Conservation (phyloP, 1,284 basidiomycete genomes). For the Singerocomus inundabilis region DNA sequence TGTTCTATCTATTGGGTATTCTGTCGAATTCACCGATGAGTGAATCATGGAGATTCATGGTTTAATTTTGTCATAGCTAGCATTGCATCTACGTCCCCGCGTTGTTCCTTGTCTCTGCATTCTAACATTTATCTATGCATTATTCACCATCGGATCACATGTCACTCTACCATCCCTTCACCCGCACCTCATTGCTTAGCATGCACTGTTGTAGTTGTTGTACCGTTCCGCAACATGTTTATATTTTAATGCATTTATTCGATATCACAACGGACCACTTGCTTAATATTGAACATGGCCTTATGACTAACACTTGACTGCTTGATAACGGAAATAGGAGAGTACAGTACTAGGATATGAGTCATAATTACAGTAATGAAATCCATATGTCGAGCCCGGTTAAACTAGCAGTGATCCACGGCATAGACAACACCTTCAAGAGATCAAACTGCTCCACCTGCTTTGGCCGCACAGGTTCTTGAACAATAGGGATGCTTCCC, state of each 20-base stretch:
- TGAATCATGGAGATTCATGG: constrained; percentile 5
- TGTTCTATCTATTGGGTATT: constrained; percentile 25
- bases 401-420: not conserved
- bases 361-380: constrained; percentile 22
- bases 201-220: not conserved
- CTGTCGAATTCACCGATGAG: constrained; percentile 7
- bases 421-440: not conserved
- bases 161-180: not conserved
- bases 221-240: constrained; percentile 1
- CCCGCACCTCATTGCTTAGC: not conserved
- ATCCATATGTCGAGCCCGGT: not conserved
- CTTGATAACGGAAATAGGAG: constrained; percentile 5
- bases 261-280: too few species aligned
- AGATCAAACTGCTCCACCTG: constrained; percentile 19
- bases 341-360: constrained; percentile 18
- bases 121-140: not conserved
- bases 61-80: constrained; percentile 4
- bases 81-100: not conserved
- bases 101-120: not conserved
- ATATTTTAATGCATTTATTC: not conserved
- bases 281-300: not conserved
- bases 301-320: not conserved
- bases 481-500: constrained; percentile 37
- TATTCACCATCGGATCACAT: not conserved
- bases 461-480: constrained; percentile 32